Evolutionary conservation across 495 filamentous ascomycete species (phyloP).

Genomic region (Penicillium macrosclerotiorum): DNA sequence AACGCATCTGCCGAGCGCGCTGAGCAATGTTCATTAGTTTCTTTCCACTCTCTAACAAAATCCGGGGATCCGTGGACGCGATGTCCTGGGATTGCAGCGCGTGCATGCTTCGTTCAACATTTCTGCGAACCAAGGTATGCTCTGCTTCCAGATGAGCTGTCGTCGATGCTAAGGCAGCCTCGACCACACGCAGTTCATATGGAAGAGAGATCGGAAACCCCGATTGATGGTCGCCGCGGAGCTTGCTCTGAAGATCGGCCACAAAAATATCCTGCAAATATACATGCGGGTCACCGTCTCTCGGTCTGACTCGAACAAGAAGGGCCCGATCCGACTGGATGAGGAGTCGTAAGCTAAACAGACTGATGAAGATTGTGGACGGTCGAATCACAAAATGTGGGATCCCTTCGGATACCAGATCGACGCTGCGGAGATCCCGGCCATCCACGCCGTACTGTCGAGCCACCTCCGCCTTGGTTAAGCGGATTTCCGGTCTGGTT

Average conservation of each 20-base stretch:
- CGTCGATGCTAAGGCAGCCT: constrained; percentile 74
- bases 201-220: constrained; percentile 53
- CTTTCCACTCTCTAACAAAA: constrained; percentile 20
- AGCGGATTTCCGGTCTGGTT: background rate
- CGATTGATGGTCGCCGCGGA: constrained; percentile 50
- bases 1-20: constrained; percentile 28
- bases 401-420: constrained; percentile 27
- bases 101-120: constrained; percentile 18
- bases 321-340: constrained; percentile 25
- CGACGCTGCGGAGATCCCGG: constrained; percentile 28
- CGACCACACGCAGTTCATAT: constrained; percentile 73
- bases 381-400: constrained; percentile 33
- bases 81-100: constrained; percentile 22
- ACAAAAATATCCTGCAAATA: constrained; percentile 25
- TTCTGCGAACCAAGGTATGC: constrained; percentile 15
- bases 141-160: constrained; percentile 32
- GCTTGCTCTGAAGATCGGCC: constrained; percentile 53
- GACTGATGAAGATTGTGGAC: constrained; percentile 25
- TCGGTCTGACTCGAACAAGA: constrained; percentile 19
- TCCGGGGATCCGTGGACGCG: constrained; percentile 17
- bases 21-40: constrained; percentile 26
- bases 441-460: constrained; percentile 20
- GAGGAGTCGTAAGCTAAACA: constrained; percentile 31
- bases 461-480: constrained; percentile 24
- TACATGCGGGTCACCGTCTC: constrained; percentile 3